Evolutionary conservation across 2,329 filamentous ascomycete species (phyloP).

Genomic region (Fusarium guadeloupense): DNA sequence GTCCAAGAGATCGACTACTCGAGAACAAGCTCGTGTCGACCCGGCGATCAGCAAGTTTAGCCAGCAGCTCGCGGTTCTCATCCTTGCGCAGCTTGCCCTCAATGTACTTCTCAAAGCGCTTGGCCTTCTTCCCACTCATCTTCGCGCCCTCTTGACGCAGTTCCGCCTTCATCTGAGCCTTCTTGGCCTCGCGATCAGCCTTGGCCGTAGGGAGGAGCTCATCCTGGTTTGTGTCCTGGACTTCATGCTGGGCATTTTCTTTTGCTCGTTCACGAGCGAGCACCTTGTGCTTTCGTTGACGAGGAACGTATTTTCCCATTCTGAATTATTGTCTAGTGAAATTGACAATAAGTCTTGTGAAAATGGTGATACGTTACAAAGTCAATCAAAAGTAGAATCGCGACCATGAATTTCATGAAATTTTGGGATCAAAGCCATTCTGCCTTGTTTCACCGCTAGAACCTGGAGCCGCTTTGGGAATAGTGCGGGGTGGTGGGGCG

Average conservation of each 20-base stretch:
- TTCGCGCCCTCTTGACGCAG: slow-evolving; percentile 61
- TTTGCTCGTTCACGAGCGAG: slow-evolving; percentile 68
- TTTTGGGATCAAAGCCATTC: slow-evolving; percentile 48
- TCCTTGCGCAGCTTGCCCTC: slow-evolving; percentile 95
- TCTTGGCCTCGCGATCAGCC: slow-evolving; percentile 63
- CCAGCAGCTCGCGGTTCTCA: slow-evolving; percentile 84
- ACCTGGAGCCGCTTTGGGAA: slow-evolving; percentile 41
- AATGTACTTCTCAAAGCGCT: slow-evolving; percentile 74
- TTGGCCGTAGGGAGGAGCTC: slow-evolving; percentile 54
- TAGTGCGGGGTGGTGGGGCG: slow-evolving; percentile 49
- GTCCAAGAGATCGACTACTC: slow-evolving; percentile 81
- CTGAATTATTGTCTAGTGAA: slow-evolving; percentile 5
- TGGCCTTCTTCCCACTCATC: slow-evolving; percentile 71
- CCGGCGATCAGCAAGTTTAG: slow-evolving; percentile 80
- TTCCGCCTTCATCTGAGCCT: slow-evolving; percentile 63
- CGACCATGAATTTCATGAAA: slow-evolving; percentile 41
- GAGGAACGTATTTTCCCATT: slow-evolving; percentile 68
- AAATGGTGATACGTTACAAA: slow-evolving; percentile 24
- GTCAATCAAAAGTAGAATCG: slow-evolving; percentile 16
- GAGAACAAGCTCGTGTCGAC: slow-evolving; percentile 84
- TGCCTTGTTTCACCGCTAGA: slow-evolving; percentile 51
- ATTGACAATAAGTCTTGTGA: slow-evolving; percentile 14
- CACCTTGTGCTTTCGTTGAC: slow-evolving; percentile 74
- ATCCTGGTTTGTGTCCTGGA: slow-evolving; percentile 49
- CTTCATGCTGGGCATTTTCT: slow-evolving; percentile 54